Percentiles rank a stretch among this genome's conserved stretches.
Evolutionary conservation across 1,284 basidiomycete species (phyloP).

Genomic region (Vanrija sp.): DNA sequence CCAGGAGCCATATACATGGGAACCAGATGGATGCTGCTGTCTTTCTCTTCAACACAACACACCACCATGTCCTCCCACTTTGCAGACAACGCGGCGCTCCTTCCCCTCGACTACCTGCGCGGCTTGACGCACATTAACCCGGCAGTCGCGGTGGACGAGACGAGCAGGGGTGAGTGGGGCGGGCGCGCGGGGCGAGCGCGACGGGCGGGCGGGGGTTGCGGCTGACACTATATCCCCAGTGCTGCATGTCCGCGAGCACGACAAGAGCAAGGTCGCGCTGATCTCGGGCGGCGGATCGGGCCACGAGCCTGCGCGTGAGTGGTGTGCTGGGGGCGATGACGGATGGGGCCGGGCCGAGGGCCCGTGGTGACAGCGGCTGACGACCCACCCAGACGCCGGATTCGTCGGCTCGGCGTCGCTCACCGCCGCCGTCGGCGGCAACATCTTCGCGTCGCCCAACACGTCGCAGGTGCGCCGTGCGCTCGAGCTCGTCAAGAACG

Average conservation of each 20-base stretch:
- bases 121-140: conserved; percentile 69
- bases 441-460: conserved; percentile 83
- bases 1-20: too few relatives aligned
- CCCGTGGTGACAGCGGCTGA: too few relatives aligned
- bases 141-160: conserved; percentile 60
- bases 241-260: conserved; percentile 58
- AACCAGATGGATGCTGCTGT: too few relatives aligned
- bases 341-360: too few relatives aligned
- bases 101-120: conserved; percentile 70
- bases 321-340: too few relatives aligned
- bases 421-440: conserved; percentile 79
- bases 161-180: conserved; percentile 16
- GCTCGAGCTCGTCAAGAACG: conserved; percentile 71
- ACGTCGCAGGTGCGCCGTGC: conserved; percentile 73
- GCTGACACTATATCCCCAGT: background rate
- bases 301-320: conserved; percentile 68
- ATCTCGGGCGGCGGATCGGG: conserved; percentile 88
- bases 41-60: background rate
- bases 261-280: conserved; percentile 68
- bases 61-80: conserved; percentile 53
- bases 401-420: conserved; percentile 77
- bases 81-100: conserved; percentile 60
- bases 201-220: background rate
- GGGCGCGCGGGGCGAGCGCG: background rate
- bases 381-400: conserved; percentile 71